These are phyloP conservation scores for Plasmodium relictum DNA, from an alignment of 169 alveolate species.

Conservation along the genomic window DNA sequence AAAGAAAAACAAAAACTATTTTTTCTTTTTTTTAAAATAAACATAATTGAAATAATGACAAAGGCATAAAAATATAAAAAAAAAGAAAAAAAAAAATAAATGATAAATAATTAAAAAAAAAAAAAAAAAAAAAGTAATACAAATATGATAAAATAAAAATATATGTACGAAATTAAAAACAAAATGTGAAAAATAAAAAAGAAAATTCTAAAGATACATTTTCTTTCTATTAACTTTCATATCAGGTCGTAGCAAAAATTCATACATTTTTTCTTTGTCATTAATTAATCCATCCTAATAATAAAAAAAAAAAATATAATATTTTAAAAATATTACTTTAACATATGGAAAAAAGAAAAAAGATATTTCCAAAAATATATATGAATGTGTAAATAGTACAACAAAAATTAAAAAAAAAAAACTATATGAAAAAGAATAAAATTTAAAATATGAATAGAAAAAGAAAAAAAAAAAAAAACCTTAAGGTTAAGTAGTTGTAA, in stretches of 20 bases:
- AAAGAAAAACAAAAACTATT: too few species aligned
- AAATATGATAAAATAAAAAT: too few species aligned
- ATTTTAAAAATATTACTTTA: conserved; percentile 92
- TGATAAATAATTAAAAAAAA: too few species aligned
- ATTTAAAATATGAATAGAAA: not conserved
- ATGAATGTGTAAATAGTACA: not conserved
- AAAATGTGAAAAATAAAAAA: too few species aligned
- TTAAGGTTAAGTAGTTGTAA: conserved; percentile 95
- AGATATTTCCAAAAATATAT: conserved; percentile 4
- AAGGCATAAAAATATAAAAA: too few species aligned
- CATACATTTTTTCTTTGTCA: conserved; percentile 90
- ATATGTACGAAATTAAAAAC: too few species aligned
- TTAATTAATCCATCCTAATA: conserved; percentile 90
- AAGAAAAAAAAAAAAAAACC: conserved; percentile 84
- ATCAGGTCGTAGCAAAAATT: conserved; percentile 94
- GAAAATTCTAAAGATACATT: conserved; percentile 88
- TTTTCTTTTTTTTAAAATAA: not conserved
- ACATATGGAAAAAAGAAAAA: conserved; percentile 80
- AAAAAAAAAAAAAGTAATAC: too few species aligned
- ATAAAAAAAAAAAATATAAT: conserved; percentile 22
- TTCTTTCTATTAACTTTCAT: conserved; percentile 94
- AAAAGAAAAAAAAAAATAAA: too few species aligned
- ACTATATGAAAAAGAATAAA: conserved; percentile 13
- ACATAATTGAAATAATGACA: too few species aligned
- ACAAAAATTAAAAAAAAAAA: conserved; percentile 19